Percentiles rank a stretch among this genome's conserved stretches.
These are phyloP conservation scores for Penicillium hesseltinei DNA, from an alignment of 2,329 filamentous ascomycete genomes.

Conservation along the genomic window DNA sequence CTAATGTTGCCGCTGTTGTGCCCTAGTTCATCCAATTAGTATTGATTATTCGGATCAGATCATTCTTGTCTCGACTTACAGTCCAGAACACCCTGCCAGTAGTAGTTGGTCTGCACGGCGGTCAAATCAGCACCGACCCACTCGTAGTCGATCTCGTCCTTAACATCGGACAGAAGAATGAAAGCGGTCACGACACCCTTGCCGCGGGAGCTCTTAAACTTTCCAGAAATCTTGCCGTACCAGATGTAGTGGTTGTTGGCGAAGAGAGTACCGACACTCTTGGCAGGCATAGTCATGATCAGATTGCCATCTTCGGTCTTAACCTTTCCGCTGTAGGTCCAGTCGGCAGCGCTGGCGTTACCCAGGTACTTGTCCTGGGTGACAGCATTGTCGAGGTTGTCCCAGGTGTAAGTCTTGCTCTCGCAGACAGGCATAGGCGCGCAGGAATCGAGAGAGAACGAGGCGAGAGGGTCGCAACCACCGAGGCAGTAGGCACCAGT, in stretches of 20 bases:
- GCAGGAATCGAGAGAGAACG: conserved; percentile 79
- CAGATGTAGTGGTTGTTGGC: conserved; percentile 86
- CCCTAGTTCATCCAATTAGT: conserved; percentile 10
- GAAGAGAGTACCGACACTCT: conserved; percentile 82
- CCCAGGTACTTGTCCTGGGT: conserved; percentile 82
- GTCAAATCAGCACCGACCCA: conserved; percentile 78
- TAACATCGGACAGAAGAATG: conserved; percentile 90
- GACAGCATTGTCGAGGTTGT: conserved; percentile 66
- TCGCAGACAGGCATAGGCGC: conserved; percentile 80
- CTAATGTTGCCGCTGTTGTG: conserved; percentile 63
- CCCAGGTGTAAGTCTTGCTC: conserved; percentile 70
- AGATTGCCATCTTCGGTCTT: conserved; percentile 61
- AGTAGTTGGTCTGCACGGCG: conserved; percentile 89
- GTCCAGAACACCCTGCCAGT: conserved; percentile 88
- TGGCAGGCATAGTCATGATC: conserved; percentile 83
- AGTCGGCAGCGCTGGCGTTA: conserved; percentile 74
- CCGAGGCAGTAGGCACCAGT: conserved; percentile 93
- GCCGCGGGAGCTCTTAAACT: conserved; percentile 78
- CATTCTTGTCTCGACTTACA: conserved; percentile 60
- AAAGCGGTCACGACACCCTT: conserved; percentile 94
- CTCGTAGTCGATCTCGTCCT: conserved; percentile 98
- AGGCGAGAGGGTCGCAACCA: conserved; percentile 86
- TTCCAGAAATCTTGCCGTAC: conserved; percentile 91
- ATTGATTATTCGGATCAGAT: not conserved
- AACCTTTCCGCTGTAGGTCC: conserved; percentile 81